phyloP scores from a whole-genome alignment of 176 grass and related monocot species.

The Sorghum bicolor region Sorghum_bicolor_NCBIv3 NC_012873.2:53738501-53739000 shows the following conservation, averaged over 20 bases:
- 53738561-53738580: too few species aligned
- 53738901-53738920: slow-evolving; percentile 13
- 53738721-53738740: too few species aligned
- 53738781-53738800: not conserved
- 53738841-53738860: not conserved
- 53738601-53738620: too few species aligned
- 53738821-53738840: not conserved
- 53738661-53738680: too few species aligned
- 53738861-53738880: not conserved
- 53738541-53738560: too few species aligned
- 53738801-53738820: not conserved
- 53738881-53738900: not conserved
- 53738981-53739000: not conserved
- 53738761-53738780: not conserved
- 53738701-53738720: too few species aligned
- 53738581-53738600: too few species aligned
- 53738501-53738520: too few species aligned
- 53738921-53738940: not conserved
- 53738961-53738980: not conserved
- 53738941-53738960: not conserved
- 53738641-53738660: too few species aligned
- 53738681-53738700: too few species aligned
- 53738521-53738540: too few species aligned
- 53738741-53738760: not conserved
- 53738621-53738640: too few species aligned